Base-by-base conservation (phyloP, 129 eudicot genomes). In the Helichrysum umbraculigerum region DNA sequence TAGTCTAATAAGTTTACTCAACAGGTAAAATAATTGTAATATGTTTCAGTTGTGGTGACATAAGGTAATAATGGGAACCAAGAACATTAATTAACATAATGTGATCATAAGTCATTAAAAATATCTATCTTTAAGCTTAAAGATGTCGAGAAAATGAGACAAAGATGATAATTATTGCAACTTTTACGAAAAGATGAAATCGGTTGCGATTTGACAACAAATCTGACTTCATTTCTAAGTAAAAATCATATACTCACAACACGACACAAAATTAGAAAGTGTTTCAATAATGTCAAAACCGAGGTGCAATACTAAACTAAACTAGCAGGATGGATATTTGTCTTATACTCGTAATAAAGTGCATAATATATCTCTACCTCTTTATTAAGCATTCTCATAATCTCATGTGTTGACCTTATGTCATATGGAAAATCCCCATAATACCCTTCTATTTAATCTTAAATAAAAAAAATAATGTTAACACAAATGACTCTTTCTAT, bases 21-120 rank as follows among this genome's bases (percentile, higher is more conserved):
- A 25, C 56, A 37, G 2, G 44, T 37, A 7, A 37, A 37, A 7
- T 37, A 37, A 37, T 37, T 37, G 11, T 1, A 37, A 52, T 15
- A 28, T 70, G 74, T 70, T 70, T 70, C 35, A 14, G 7, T 70
- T 44, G 29, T 29, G 60, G 58, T 25, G 61, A 47, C 74, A 70
- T 25, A 14, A 8, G 57, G n/a, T 50, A 37, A 37, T 37, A 7
- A 37, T 37, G 44, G 2, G 11, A 37, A 50, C n/a, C 57, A 50
- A 50, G 56, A 35, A 35, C 44, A 7, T 7, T 50, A 5, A 7
- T 7, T 50, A 5, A 50, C 19, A 15, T 15, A 16, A 7, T 42
- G 57, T 33, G 28, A 67, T n/a, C 22, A 56, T n/a, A 56, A n/a
- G 25, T 5, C 10, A 37, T 7, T 14, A 52, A 6, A 52, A 16